Conservation (phyloP, 106 monocot species). For the Dendrobium officinale region DNA sequence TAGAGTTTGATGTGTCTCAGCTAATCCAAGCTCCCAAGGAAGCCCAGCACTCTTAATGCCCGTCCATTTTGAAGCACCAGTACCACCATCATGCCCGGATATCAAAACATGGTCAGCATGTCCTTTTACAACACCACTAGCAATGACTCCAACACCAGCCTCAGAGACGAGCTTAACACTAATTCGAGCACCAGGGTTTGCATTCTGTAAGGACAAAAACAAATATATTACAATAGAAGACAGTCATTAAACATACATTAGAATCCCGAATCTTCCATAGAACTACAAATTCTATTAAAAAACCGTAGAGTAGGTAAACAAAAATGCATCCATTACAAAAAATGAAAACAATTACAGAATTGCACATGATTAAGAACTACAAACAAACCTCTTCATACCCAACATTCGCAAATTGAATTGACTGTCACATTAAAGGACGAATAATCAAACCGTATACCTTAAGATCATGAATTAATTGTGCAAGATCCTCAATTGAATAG, state of each 20-base stretch:
- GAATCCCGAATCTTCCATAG: background rate
- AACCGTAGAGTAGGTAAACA: background rate
- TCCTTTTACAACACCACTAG: constrained; percentile 97
- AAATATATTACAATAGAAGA: background rate
- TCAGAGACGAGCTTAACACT: constrained; percentile 98
- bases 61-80: constrained; percentile 98
- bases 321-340: background rate
- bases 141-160: constrained; percentile 99
- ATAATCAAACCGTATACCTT: constrained; percentile 46
- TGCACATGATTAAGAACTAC: background rate
- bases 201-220: constrained; percentile 43
- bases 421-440: background rate
- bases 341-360: background rate
- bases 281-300: background rate
- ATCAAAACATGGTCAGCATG: constrained; percentile 99
- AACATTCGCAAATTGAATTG: background rate
- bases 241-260: background rate
- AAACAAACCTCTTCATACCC: background rate
- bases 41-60: constrained; percentile 98
- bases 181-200: constrained; percentile 88
- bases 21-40: constrained; percentile 98
- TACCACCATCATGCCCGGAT: constrained; percentile 98
- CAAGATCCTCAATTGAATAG: constrained; percentile 97
- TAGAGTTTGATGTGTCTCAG: constrained; percentile 95
- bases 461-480: constrained; percentile 95